phyloP scores from a whole-genome alignment of 148 eudicot genomes.

The Rhododendron griersonianum region DNA sequence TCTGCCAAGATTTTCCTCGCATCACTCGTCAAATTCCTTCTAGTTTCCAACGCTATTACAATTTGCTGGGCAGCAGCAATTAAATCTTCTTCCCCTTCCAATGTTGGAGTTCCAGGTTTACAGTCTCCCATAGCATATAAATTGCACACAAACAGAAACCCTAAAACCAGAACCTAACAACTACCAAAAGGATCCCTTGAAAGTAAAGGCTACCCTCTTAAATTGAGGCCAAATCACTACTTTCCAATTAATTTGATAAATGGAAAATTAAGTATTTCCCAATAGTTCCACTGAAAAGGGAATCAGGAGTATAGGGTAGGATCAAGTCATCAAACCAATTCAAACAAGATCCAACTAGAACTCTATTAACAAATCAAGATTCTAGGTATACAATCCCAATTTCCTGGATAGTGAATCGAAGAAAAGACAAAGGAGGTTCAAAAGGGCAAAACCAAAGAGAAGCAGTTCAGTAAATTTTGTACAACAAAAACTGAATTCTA shows the following conservation, averaged over 20 bases:
- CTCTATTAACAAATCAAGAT: slow-evolving; percentile 3
- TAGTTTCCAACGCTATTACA: slow-evolving; percentile 52
- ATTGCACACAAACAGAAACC: background rate
- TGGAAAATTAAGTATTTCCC: slow-evolving; percentile 5
- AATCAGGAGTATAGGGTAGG: background rate
- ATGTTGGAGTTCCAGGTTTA: slow-evolving; percentile 26
- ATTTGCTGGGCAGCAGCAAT: slow-evolving; percentile 66
- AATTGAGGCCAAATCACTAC: background rate
- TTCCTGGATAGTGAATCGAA: background rate
- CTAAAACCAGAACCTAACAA: slow-evolving; percentile 13
- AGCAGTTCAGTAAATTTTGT: background rate
- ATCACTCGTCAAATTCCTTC: slow-evolving; percentile 51
- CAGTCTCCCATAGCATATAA: slow-evolving; percentile 48
- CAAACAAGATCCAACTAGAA: slow-evolving; percentile 4
- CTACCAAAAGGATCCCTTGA: background rate
- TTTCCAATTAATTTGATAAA: background rate
- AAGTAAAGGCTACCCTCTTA: background rate
- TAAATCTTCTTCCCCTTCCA: slow-evolving; percentile 54
- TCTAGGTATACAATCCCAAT: background rate
- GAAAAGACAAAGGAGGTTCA: background rate
- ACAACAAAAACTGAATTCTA: background rate
- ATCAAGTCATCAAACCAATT: background rate
- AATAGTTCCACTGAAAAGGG: background rate
- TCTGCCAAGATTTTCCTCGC: slow-evolving; percentile 57
- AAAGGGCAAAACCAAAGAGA: background rate